Evolutionary conservation across 805 yeast genomes (phyloP).

Genomic region (Metschnikowia borealis): DNA sequence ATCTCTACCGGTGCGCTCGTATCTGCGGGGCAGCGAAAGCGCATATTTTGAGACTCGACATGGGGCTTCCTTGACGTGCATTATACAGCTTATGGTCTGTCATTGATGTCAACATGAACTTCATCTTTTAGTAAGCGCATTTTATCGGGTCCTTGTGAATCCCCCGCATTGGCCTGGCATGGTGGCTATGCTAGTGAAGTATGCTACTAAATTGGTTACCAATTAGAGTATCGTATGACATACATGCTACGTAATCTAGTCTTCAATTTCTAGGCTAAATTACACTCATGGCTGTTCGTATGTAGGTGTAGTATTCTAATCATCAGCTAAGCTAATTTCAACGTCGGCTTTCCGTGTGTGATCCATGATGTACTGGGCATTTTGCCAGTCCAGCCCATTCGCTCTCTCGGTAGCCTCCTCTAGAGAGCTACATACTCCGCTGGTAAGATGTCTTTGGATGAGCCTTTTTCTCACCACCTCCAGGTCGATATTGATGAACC

Average conservation of each 20-base stretch:
- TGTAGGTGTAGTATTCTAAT: not conserved
- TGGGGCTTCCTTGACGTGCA: not conserved
- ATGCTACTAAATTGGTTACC: too few relatives aligned
- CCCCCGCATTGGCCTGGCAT: too few relatives aligned
- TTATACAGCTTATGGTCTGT: not conserved
- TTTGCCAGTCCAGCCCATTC: slow-evolving; percentile 56
- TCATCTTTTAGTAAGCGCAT: too few relatives aligned
- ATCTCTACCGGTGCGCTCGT: not conserved
- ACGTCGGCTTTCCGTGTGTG: slow-evolving; percentile 15
- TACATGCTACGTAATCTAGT: too few relatives aligned
- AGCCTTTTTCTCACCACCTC: slow-evolving; percentile 52
- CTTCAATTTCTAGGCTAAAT: not conserved
- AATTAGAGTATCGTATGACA: too few relatives aligned
- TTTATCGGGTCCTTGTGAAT: too few relatives aligned
- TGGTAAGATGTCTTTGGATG: slow-evolving; percentile 57
- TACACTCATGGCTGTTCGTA: too few relatives aligned
- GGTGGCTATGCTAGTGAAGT: too few relatives aligned
- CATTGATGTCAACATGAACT: too few relatives aligned
- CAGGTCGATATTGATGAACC: slow-evolving; percentile 49
- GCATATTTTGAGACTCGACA: not conserved
- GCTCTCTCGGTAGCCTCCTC: slow-evolving; percentile 52
- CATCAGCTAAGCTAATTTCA: slow-evolving; percentile 4
- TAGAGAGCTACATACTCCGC: slow-evolving; percentile 48
- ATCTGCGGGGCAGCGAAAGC: slow-evolving; percentile 1
- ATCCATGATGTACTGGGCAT: slow-evolving; percentile 46